Base-by-base conservation (phyloP, 352 stramenopile species). In the Phytophthora boehmeriae region DNA sequence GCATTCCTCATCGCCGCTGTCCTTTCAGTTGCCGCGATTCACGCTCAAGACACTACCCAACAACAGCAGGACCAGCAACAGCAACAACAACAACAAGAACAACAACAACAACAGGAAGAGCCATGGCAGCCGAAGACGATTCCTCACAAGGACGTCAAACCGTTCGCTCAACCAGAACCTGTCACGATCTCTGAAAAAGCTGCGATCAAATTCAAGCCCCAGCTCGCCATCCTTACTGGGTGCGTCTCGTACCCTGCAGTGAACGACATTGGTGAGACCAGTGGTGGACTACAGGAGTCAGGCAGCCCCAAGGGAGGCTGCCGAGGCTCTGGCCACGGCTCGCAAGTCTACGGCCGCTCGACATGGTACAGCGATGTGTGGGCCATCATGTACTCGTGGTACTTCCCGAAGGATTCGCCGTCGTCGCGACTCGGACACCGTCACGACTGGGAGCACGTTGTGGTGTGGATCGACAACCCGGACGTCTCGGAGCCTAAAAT, bases 331-430 rank as follows among this genome's bases (percentile, higher is more conserved):
- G 57, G 57, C 3, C 48, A 64, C 41, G 66, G 61, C 5, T 65
- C 66, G 14, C 63, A 76, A 43, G 38, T 73, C 17, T 76, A 76
- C 52, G 68, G 63, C 6, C 68, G 63, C 8, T 65, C 67, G 2
- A 60, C 48, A 2, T 66, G 55, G 53, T 64, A 65, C 57, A 68
- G 63, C n/a, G 52, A 35, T 9, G 20, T 53, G 0, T 72, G 54
- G 47, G 63, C 50, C 30, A 66, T 76, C 62, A 71, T 71, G 62
- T 75, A 75, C 62, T 63, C 60, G 17, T 76, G 68, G 68, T 81
- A 81, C 62, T 78, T 81, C 49, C 66, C 73, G 16, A 81, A 78
- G 57, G 73, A 81, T 59, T 66, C 66, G 28, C 68, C 68, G 23
- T 68, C 50, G 10, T 51, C 60, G 16, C 22, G 48, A 10, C 36